A percentile compares a stretch with the other conserved stretches of the same genome.
These are phyloP conservation scores for Debaryomycetaceae sp. DNA, from an alignment of 1,139 yeast species.

Conservation along the genomic window DNA sequence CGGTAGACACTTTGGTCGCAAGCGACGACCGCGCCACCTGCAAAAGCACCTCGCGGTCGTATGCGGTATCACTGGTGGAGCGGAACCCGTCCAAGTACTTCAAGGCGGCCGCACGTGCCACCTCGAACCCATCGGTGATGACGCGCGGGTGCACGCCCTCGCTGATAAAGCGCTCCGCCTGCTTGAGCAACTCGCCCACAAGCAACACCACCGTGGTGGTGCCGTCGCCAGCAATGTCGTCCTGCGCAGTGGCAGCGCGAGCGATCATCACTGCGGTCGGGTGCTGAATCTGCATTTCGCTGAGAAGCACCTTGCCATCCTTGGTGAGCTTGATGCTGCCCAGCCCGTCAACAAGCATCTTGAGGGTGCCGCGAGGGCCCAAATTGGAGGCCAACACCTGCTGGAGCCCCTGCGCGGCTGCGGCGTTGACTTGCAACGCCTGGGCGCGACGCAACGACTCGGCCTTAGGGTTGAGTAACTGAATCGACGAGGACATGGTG, in stretches of 20 bases:
- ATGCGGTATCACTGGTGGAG: conserved; percentile 34
- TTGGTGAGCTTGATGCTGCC: conserved; percentile 94
- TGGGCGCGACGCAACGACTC: conserved; percentile 92
- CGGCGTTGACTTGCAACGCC: conserved; percentile 90
- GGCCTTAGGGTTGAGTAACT: conserved; percentile 92
- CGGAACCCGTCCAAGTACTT: conserved; percentile 63
- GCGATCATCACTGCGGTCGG: conserved; percentile 99
- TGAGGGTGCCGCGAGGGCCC: conserved; percentile 97
- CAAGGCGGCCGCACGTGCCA: conserved; percentile 75
- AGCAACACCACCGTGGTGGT: conserved; percentile 95
- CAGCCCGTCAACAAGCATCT: conserved; percentile 94
- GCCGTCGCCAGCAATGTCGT: conserved; percentile 98
- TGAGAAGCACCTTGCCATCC: conserved; percentile 90
- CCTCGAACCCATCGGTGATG: conserved; percentile 90
- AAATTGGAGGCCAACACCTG: conserved; percentile 84
- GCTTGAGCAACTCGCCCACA: conserved; percentile 92
- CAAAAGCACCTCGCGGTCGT: conserved; percentile 82
- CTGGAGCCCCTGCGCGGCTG: conserved; percentile 96
- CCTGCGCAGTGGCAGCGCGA: conserved; percentile 97
- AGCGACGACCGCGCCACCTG: conserved; percentile 91
- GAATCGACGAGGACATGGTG: conserved; percentile 60
- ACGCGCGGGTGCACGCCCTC: conserved; percentile 98
- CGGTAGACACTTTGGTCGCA: conserved; percentile 76
- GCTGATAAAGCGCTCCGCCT: conserved; percentile 84
- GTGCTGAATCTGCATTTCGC: conserved; percentile 98